phyloP scores from a whole-genome alignment of 768 basidiomycete genomes.

The Serendipita sp. region DNA sequence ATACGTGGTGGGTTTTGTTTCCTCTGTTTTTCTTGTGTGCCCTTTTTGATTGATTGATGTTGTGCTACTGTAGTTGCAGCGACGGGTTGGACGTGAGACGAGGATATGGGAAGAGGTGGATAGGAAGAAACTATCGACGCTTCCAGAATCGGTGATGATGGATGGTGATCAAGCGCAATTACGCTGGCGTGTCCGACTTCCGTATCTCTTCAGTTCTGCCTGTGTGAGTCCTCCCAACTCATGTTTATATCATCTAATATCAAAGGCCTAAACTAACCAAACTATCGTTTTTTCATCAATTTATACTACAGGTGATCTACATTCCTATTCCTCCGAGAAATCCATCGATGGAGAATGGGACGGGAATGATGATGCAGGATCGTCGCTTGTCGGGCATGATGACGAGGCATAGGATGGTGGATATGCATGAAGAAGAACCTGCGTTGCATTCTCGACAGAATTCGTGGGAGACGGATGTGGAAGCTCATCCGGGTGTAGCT shows the following conservation, averaged over 20 bases:
- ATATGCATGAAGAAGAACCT: not conserved
- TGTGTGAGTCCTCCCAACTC: too few species aligned
- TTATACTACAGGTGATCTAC: not conserved
- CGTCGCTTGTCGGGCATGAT: too few species aligned
- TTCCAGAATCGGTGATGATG: too few species aligned
- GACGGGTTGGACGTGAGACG: not conserved
- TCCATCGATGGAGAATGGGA: too few species aligned
- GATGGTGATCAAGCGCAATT: not conserved
- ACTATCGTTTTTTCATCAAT: too few species aligned
- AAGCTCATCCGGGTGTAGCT: not conserved
- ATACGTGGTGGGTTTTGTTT: not conserved
- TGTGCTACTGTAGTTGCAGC: not conserved
- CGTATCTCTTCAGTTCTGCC: not conserved
- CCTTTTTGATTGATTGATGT: not conserved
- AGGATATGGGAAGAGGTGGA: not conserved
- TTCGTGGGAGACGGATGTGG: not conserved
- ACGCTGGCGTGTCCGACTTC: not conserved
- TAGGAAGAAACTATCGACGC: not conserved
- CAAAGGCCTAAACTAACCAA: too few species aligned
- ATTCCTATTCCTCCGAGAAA: not conserved
- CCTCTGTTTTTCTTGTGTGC: not conserved
- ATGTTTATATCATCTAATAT: too few species aligned
- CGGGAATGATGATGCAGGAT: too few species aligned
- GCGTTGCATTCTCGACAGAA: not conserved
- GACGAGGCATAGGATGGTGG: not conserved